These are phyloP conservation scores for Hyaloscypha bicolor DNA, from an alignment of 495 filamentous ascomycete species.

Conservation along the genomic window DNA sequence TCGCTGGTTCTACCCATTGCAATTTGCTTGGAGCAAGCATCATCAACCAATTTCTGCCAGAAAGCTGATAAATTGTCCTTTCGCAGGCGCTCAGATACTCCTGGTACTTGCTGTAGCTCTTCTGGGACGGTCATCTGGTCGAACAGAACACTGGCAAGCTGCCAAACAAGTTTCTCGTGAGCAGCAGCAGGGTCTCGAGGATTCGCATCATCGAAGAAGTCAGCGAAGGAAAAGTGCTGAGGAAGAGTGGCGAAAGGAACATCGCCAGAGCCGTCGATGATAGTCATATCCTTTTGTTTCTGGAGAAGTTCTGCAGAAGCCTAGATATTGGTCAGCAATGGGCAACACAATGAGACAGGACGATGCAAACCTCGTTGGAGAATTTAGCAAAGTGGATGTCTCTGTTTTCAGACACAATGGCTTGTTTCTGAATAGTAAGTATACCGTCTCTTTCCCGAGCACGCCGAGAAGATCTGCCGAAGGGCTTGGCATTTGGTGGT, in stretches of 20 bases:
- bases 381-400: conserved; percentile 59
- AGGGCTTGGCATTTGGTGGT: conserved; percentile 28
- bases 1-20: conserved; percentile 60
- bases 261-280: conserved; percentile 37
- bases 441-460: conserved; percentile 42
- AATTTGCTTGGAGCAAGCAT: conserved; percentile 53
- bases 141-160: conserved; percentile 83
- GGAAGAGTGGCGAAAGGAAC: conserved; percentile 48
- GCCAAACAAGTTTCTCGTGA: conserved; percentile 69
- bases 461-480: conserved; percentile 35
- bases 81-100: conserved; percentile 39
- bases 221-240: conserved; percentile 40
- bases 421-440: conserved; percentile 36
- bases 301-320: conserved; percentile 36
- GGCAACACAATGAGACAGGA: neutral
- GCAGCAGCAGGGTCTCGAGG: conserved; percentile 29
- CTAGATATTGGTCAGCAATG: conserved; percentile 4
- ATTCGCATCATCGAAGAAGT: conserved; percentile 37
- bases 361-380: conserved; percentile 45
- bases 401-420: conserved; percentile 44
- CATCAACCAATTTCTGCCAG: conserved; percentile 64
- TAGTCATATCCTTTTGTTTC: conserved; percentile 44
- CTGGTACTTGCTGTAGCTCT: conserved; percentile 46
- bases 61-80: conserved; percentile 60
- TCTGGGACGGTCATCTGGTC: conserved; percentile 63